phyloP scores from a whole-genome alignment of 1,284 basidiomycete species.

The Sporisorium scitamineum region DNA sequence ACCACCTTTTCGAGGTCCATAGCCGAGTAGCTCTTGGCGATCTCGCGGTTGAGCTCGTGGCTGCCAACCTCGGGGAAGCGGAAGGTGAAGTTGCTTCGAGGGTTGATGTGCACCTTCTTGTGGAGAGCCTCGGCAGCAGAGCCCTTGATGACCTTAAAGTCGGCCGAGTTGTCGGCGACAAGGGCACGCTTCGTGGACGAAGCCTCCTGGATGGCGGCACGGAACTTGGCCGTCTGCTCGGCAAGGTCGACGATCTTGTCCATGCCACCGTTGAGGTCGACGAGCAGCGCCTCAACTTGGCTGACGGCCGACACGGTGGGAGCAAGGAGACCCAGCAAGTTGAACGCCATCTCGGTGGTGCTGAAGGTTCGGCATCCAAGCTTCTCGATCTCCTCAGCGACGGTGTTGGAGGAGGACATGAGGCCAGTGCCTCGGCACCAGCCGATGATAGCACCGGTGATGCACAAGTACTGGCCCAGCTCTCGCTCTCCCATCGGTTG shows the following conservation, averaged over 20 bases:
- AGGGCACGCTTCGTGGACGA: conserved; percentile 92
- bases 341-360: conserved; percentile 99
- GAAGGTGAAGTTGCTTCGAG: conserved; percentile 96
- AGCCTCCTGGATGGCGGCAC: conserved; percentile 80
- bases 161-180: conserved; percentile 90
- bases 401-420: conserved; percentile 94
- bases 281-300: conserved; percentile 97
- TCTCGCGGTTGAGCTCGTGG: conserved; percentile 75
- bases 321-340: conserved; percentile 96
- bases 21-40: conserved; percentile 72
- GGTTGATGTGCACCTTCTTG: conserved; percentile 90
- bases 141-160: conserved; percentile 92
- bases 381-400: conserved; percentile 92
- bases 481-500: conserved; percentile 94
- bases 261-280: conserved; percentile 83
- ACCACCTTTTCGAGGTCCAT: conserved; percentile 95
- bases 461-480: conserved; percentile 96
- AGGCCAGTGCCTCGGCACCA: conserved; percentile 87
- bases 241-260: conserved; percentile 71
- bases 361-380: conserved; percentile 97
- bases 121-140: conserved; percentile 91
- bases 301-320: conserved; percentile 99
- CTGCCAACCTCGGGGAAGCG: conserved; percentile 82
- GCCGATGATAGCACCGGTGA: conserved; percentile 98
- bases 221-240: conserved; percentile 73